Base-by-base conservation (phyloP, 2,329 filamentous ascomycete genomes). In the Teratosphaeria gauchensis region DNA sequence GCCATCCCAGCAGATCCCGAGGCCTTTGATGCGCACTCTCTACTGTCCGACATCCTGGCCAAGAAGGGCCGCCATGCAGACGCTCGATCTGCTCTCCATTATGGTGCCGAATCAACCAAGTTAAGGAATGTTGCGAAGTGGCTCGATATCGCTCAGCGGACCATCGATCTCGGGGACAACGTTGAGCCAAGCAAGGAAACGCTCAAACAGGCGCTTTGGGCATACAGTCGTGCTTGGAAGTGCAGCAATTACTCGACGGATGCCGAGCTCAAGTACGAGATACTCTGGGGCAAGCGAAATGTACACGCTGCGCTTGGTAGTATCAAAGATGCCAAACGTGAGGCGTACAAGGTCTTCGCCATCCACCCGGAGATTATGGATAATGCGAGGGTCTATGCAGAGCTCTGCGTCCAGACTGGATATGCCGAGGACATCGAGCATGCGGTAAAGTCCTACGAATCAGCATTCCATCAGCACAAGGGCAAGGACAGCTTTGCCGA, bases 1-100 rank as follows among this genome's bases (percentile, higher is more conserved):
- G 81, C 82, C 8, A 78, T 84, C 33, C 73, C 78, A 48, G 72
- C 76, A 32, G 86, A 87, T 64, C 83, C 84, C 0, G 83, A 86
- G 68, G 81, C 86, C 63, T 85, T 82, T 68, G 76, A 78, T 31
- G 82, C 83, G 14, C 82, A 86, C 72, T 81, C 78, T 56, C 73
- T 86, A 21, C 73, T 85, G 7, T 83, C 83, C 0, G 81, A 86
- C 61, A 81, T 84, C 55, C 79, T 83, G 56, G 70, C 80, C 9
- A 76, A 77, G 12, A 77, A 79, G 68, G 82, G 81, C n/a, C 77
- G 83, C 53, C 76, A 80, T 38, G 76, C 81, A 56, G 82, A 83
- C 62, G 79, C 82, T 1, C 70, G 85, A 42, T 75, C 78, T 51
- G 82, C 81, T 51, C 71, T 86, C 11, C 80, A 82, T 61, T 78